Evolutionary conservation across 2,329 filamentous ascomycete species (phyloP).

Genomic region (Sarocladium brachiariae): DNA sequence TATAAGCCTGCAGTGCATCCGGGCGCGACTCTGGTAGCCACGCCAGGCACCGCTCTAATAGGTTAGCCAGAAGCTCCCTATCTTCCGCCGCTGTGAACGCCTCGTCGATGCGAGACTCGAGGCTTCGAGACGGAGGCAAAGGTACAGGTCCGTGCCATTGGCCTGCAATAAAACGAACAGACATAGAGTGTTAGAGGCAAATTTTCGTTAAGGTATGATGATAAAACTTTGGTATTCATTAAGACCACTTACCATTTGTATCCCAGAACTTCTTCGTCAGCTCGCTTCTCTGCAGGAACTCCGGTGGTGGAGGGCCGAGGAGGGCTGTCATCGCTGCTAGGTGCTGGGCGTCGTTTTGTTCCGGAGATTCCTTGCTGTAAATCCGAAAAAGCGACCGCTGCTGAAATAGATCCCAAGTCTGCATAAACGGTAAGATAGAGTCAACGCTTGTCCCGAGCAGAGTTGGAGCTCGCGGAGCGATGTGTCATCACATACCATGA

Average conservation of each 20-base stretch:
- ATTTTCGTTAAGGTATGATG: not conserved
- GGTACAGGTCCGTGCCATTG: constrained; percentile 20
- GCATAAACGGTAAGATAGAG: constrained; percentile 6
- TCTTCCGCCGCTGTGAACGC: constrained; percentile 13
- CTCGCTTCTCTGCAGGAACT: constrained; percentile 17
- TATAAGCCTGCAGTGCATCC: constrained; percentile 13
- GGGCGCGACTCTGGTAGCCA: constrained; percentile 21
- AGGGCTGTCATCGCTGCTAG: constrained; percentile 22
- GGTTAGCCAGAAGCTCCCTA: constrained; percentile 16
- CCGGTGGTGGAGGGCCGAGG: constrained; percentile 20
- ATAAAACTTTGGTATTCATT: not conserved
- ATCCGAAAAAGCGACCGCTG: constrained; percentile 16
- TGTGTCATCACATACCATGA: constrained; percentile 21
- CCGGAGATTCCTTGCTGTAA: constrained; percentile 17
- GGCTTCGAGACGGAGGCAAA: constrained; percentile 14
- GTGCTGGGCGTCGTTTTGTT: constrained; percentile 21
- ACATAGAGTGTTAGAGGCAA: constrained; percentile 2
- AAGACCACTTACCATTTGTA: constrained; percentile 15
- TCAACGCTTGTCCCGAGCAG: constrained; percentile 1
- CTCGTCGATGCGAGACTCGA: constrained; percentile 15
- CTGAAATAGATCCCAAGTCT: constrained; percentile 22
- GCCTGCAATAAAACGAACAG: constrained; percentile 13
- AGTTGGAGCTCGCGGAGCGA: not conserved
- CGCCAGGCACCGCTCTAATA: constrained; percentile 16
- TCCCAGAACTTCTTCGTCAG: constrained; percentile 21